Evolutionary conservation across 2,329 filamentous ascomycete genomes (phyloP).

Genomic region (Teratosphaeria epicoccoides): DNA sequence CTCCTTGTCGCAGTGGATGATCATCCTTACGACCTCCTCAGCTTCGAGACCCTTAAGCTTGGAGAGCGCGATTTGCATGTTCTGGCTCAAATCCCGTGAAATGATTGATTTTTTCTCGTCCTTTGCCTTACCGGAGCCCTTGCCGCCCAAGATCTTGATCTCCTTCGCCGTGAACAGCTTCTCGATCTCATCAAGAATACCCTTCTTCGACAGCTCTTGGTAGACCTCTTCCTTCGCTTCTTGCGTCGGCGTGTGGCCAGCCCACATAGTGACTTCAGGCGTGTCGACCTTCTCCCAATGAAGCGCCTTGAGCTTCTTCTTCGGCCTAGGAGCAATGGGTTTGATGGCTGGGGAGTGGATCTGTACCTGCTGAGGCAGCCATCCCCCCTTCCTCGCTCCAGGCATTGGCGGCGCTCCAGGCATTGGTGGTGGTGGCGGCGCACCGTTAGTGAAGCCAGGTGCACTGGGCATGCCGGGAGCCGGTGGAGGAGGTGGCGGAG

Average conservation of each 20-base stretch:
- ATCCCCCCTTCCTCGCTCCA: conserved; percentile 54
- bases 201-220: conserved; percentile 80
- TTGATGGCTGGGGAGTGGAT: conserved; percentile 45
- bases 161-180: conserved; percentile 97
- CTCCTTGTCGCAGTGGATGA: conserved; percentile 87
- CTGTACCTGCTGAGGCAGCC: conserved; percentile 41
- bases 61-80: conserved; percentile 83
- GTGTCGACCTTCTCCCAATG: conserved; percentile 99
- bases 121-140: conserved; percentile 53
- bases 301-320: conserved; percentile 98
- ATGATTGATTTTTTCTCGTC: conserved; percentile 98
- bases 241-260: conserved; percentile 70
- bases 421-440: conserved; percentile 33
- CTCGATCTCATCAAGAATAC: conserved; percentile 94
- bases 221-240: conserved; percentile 94
- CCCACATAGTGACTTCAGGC: conserved; percentile 87
- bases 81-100: conserved; percentile 77
- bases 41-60: conserved; percentile 81
- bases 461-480: conserved; percentile 36
- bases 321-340: conserved; percentile 73
- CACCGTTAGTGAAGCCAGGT: conserved; percentile 32
- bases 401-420: conserved; percentile 50
- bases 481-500: conserved; percentile 38
- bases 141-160: conserved; percentile 72
- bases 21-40: conserved; percentile 80